A percentile compares a stretch with the other conserved stretches of the same genome.
Conservation (phyloP, 495 filamentous ascomycete genomes). For the Penicillium diatomitis region DNA sequence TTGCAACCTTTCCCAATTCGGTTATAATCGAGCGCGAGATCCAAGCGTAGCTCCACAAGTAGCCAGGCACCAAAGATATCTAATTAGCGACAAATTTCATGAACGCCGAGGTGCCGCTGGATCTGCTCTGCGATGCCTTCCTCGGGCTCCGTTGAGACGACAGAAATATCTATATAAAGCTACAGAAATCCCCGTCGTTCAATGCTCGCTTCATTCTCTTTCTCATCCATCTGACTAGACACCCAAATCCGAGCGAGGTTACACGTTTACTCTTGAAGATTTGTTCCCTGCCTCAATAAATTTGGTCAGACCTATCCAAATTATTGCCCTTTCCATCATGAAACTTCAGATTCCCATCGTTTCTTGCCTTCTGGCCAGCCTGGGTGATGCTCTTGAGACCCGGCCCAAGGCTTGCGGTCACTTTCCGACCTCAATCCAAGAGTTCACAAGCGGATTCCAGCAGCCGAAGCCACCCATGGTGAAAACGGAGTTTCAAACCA, state of each 20-base stretch:
- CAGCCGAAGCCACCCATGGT: conserved; percentile 20
- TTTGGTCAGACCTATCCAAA: too few relatives aligned
- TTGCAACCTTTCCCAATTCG: not conserved
- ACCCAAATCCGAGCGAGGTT: too few relatives aligned
- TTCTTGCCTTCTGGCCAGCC: not conserved
- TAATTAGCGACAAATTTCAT: not conserved
- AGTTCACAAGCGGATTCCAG: conserved; percentile 16
- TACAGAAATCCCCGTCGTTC: too few relatives aligned
- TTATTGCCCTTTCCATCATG: not conserved
- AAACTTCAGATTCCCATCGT: not conserved
- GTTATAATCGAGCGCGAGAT: not conserved
- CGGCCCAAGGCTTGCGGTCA: not conserved
- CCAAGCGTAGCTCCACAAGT: not conserved
- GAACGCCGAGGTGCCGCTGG: not conserved
- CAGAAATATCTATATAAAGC: too few relatives aligned
- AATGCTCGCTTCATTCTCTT: too few relatives aligned
- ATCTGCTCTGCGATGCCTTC: too few relatives aligned
- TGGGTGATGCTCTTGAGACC: not conserved
- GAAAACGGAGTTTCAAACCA: conserved; percentile 16
- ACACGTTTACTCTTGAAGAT: too few relatives aligned
- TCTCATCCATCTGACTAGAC: too few relatives aligned
- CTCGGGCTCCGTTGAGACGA: too few relatives aligned
- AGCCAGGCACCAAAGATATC: not conserved
- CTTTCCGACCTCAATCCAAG: conserved; percentile 12
- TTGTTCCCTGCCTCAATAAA: too few relatives aligned